These are phyloP conservation scores for Mycena chlorophos DNA, from an alignment of 768 basidiomycete species.

Conservation along the genomic window DNA sequence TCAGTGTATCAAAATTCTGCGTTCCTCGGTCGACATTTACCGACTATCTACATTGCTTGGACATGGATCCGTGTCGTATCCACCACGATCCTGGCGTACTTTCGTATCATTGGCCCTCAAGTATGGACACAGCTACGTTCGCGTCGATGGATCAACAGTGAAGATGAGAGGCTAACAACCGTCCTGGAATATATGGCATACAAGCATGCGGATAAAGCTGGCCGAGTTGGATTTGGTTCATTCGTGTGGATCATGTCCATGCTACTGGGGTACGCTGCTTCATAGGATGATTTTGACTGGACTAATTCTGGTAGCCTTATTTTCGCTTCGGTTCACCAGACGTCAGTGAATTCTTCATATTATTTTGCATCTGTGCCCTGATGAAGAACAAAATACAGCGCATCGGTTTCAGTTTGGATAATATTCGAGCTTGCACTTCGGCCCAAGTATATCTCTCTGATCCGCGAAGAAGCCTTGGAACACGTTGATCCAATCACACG, in stretches of 20 bases:
- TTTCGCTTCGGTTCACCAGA: slow-evolving; percentile 39
- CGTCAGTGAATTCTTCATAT: slow-evolving; percentile 24
- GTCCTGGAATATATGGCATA: slow-evolving; percentile 17
- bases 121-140: slow-evolving; percentile 17
- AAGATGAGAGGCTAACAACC: slow-evolving; percentile 15
- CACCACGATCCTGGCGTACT: slow-evolving; percentile 16
- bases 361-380: neutral
- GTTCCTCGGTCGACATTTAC: slow-evolving; percentile 12
- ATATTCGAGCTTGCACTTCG: slow-evolving; percentile 32
- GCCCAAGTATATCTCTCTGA: slow-evolving; percentile 29
- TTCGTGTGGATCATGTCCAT: slow-evolving; percentile 27
- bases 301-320: slow-evolving; percentile 25
- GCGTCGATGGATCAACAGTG: slow-evolving; percentile 6
- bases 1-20: slow-evolving; percentile 20
- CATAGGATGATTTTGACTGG: neutral
- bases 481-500: slow-evolving; percentile 23
- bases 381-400: slow-evolving; percentile 19
- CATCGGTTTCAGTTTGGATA: slow-evolving; percentile 36
- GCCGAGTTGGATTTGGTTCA: slow-evolving; percentile 2
- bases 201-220: slow-evolving; percentile 12
- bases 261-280: slow-evolving; percentile 27
- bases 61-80: slow-evolving; percentile 15
- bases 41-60: slow-evolving; percentile 4
- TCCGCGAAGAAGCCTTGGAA: slow-evolving; percentile 29
- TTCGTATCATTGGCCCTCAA: slow-evolving; percentile 19